Base-by-base conservation (phyloP, 1,284 basidiomycete species). In the Testicularia cyperi region DNA sequence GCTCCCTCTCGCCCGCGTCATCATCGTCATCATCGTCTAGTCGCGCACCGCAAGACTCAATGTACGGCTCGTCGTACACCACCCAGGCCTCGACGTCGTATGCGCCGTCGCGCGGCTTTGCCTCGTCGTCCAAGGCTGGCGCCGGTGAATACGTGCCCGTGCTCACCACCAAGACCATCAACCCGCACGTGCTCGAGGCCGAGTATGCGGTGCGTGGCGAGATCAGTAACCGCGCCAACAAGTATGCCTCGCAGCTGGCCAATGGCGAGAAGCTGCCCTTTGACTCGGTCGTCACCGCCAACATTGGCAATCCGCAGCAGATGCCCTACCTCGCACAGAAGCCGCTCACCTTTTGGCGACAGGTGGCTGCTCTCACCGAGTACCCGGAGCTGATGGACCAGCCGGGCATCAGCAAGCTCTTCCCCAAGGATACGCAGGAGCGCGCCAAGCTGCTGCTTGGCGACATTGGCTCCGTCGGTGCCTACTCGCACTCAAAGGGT, bases 281-380 rank as follows among this genome's bases (percentile, higher is more conserved):
- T 77, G 83, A 86, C 74, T 85, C 85, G 67, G 83, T 98, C 77
- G 91, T 97, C 75, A 89, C 86, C 19, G 90, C 91, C 63, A 98
- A 98, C 80, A 98, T 98, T 51, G 94, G 94, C 8, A 98, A 98
- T 77, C 94, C 94, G 0, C 94, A 98, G 79, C 94, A 96, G 79
- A 87, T 87, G 74, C 73, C 72, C 6, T 90, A 89, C 1, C 82
- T 98, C 32, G 86, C 96, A 77, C 95, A 98, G 78, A 84, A 86
- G 18, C 90, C 92, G 1, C 84, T 98, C 56, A 96, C 94, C 7
- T 98, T 90, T 78, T 84, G 86, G 71, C 83, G 94, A 54, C 94
- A 98, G 85, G 83, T 92, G 43, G 88, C 89, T 35, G 88, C 92
- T 2, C 79, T 98, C 55, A 88, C 88, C 77, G 94, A 98, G 74